phyloP scores from a whole-genome alignment of 768 basidiomycete species.

The Podaxis rugospora region DNA sequence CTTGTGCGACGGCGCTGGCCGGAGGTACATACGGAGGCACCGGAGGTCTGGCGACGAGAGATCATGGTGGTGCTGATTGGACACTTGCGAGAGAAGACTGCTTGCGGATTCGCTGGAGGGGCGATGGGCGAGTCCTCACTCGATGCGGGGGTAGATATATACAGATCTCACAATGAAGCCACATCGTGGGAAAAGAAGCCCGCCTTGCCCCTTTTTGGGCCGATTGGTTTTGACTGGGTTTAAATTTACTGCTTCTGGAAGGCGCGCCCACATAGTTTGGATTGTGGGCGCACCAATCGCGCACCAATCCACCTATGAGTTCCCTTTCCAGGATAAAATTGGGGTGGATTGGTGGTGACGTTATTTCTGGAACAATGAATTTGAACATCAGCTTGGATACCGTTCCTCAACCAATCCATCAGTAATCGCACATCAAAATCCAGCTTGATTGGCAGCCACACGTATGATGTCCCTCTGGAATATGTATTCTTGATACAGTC shows the following conservation, averaged over 20 bases:
- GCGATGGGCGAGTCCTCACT: background rate
- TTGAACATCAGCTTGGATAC: background rate
- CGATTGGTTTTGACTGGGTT: slow-evolving; percentile 4
- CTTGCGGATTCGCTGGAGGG: background rate
- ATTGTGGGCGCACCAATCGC: slow-evolving; percentile 10
- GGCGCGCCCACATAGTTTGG: background rate
- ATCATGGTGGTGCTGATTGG: background rate
- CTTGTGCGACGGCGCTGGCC: slow-evolving; percentile 5
- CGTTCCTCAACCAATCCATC: background rate
- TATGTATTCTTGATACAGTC: background rate
- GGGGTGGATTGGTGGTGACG: slow-evolving; percentile 1
- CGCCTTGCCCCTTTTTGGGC: background rate
- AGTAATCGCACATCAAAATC: background rate
- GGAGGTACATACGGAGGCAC: background rate
- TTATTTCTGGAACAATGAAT: background rate
- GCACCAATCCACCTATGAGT: slow-evolving; percentile 3
- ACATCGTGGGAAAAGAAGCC: slow-evolving; percentile 6
- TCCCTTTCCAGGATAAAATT: slow-evolving; percentile 1
- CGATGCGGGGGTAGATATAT: background rate
- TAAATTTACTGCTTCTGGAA: background rate
- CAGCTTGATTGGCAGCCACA: too few species aligned
- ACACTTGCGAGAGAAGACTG: background rate
- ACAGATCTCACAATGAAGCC: background rate
- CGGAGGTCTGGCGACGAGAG: slow-evolving; percentile 5
- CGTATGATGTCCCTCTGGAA: background rate